Conservation (phyloP, 306 rosid species). For the Gleditsia sinensis region DNA sequence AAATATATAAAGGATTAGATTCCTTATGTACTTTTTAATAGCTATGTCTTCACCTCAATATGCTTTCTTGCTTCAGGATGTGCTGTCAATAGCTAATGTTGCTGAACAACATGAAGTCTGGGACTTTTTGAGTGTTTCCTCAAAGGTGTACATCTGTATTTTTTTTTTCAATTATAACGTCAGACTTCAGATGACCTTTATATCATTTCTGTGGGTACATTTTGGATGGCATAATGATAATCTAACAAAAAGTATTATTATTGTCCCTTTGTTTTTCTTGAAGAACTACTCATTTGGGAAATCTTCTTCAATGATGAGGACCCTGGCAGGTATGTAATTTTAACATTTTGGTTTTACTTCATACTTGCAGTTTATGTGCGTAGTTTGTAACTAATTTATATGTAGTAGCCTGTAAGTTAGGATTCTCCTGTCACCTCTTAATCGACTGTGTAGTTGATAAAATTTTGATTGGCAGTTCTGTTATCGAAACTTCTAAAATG, state of each 20-base stretch:
- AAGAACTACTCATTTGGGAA: constrained; percentile 94
- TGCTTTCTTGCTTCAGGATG: constrained; percentile 58
- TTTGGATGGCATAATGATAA: constrained; percentile 7
- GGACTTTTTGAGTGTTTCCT: constrained; percentile 92
- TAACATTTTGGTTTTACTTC: constrained; percentile 22
- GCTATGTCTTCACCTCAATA: constrained; percentile 30
- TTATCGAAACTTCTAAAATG: not conserved
- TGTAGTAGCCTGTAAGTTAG: constrained; percentile 19
- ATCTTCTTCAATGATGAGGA: constrained; percentile 92
- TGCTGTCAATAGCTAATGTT: constrained; percentile 88
- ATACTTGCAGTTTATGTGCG: constrained; percentile 27
- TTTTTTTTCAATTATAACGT: constrained; percentile 18
- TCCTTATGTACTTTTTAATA: not conserved
- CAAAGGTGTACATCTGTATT: constrained; percentile 63
- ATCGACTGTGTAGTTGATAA: not conserved
- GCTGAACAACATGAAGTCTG: constrained; percentile 98
- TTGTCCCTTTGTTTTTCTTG: constrained; percentile 6
- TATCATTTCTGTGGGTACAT: constrained; percentile 8
- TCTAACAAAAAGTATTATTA: constrained; percentile 17
- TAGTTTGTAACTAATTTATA: not conserved
- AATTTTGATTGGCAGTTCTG: not conserved
- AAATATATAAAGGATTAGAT: constrained; percentile 23
- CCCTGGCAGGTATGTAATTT: constrained; percentile 79
- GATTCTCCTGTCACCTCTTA: not conserved
- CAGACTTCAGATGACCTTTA: not conserved